Percentiles rank a stretch among this genome's conserved stretches.
phyloP scores from a whole-genome alignment of 129 eudicot species.

The Dittrichia graveolens region DNA sequence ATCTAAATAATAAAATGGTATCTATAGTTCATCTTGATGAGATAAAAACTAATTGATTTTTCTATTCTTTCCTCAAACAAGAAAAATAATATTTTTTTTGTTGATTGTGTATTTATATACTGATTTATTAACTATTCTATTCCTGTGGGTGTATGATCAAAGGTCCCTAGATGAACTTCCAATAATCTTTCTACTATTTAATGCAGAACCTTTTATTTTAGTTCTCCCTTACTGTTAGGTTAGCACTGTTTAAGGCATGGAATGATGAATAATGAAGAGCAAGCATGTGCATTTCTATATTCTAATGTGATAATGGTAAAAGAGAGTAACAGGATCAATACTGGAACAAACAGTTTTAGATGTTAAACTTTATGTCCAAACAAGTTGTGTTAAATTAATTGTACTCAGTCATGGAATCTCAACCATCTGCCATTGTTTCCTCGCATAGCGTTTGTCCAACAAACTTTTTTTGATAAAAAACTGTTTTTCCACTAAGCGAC shows the following conservation, averaged over 20 bases:
- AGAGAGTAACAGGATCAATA: not conserved
- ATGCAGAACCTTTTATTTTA: slow-evolving; percentile 2
- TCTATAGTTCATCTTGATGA: no score
- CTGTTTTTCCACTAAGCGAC: no score
- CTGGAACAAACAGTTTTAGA: not conserved
- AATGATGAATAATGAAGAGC: not conserved
- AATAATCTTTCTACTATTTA: not conserved
- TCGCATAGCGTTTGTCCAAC: not conserved
- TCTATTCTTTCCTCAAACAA: no score
- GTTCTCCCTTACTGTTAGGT: not conserved
- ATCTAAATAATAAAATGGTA: not conserved
- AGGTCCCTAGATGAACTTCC: not conserved
- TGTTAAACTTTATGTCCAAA: not conserved
- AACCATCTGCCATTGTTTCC: slow-evolving; percentile 18
- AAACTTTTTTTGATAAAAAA: no score
- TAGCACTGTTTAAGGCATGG: not conserved
- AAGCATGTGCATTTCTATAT: not conserved
- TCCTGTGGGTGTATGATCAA: no score
- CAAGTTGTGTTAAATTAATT: not conserved
- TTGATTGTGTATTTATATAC: no score
- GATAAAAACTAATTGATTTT: no score
- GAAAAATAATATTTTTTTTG: no score
- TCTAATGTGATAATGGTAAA: not conserved
- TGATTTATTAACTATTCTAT: no score
- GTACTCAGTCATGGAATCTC: not conserved